Percentiles rank a stretch among this genome's conserved stretches.
Conservation (phyloP, 1,284 basidiomycete genomes). For the Xanthoconium separans region DNA sequence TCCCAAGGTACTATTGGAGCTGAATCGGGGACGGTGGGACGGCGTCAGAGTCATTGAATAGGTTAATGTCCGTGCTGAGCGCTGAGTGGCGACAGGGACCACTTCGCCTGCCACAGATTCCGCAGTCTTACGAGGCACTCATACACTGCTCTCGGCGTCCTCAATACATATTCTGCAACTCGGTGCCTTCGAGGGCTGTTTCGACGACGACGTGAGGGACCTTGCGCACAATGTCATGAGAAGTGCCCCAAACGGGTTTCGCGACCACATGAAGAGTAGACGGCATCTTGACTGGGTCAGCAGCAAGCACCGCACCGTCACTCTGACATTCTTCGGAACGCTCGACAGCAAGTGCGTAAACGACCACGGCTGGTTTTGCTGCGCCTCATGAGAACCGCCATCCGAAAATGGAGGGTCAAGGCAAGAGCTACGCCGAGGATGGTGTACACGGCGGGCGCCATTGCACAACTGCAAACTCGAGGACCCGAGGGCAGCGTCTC, state of each 20-base stretch:
- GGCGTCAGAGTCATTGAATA: conserved; percentile 53
- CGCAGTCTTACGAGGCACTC: too few relatives aligned
- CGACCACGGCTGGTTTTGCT: conserved; percentile 24
- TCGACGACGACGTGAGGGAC: conserved; percentile 10
- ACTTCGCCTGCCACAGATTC: too few relatives aligned
- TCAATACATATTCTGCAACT: background rate
- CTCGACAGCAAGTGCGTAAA: conserved; percentile 3
- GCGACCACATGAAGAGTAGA: conserved; percentile 6
- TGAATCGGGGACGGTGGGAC: conserved; percentile 64
- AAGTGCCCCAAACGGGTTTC: conserved; percentile 9
- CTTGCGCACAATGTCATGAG: conserved; percentile 11
- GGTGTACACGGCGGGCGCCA: background rate
- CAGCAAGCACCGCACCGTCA: conserved; percentile 16
- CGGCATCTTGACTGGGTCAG: conserved; percentile 14
- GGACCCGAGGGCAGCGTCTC: background rate
- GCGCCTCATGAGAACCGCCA: background rate
- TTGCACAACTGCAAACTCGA: conserved; percentile 4
- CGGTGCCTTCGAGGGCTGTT: conserved; percentile 6
- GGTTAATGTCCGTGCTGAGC: background rate
- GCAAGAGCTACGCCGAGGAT: conserved; percentile 11
- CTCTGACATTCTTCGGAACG: conserved; percentile 13
- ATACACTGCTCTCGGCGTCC: background rate
- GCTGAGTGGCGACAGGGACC: background rate
- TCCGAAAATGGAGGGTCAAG: background rate
- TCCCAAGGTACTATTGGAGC: conserved; percentile 36